phyloP scores from a whole-genome alignment of 2,329 filamentous ascomycete species.

The Penicillium sp. region DNA sequence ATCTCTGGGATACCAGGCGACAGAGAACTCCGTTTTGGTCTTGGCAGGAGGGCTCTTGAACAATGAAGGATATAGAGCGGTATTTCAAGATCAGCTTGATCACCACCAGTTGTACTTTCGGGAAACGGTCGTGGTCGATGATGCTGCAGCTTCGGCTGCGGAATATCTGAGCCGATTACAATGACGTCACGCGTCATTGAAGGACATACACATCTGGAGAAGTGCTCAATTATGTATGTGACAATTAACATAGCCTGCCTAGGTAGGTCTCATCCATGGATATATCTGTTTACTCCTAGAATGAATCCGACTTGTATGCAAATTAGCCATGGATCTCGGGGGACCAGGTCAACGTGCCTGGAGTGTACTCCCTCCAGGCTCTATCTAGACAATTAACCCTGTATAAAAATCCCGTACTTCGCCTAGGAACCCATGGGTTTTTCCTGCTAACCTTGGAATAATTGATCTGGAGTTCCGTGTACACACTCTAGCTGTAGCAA shows the following conservation, averaged over 20 bases:
- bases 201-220: too few species aligned
- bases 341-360: too few species aligned
- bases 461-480: background rate
- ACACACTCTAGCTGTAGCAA: background rate
- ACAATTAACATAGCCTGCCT: background rate
- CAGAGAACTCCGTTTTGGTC: conserved; percentile 15
- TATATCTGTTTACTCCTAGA: too few species aligned
- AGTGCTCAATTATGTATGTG: background rate
- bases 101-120: conserved; percentile 9
- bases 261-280: too few species aligned
- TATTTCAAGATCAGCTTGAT: conserved; percentile 7
- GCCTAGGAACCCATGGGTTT: too few species aligned
- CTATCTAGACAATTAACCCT: too few species aligned
- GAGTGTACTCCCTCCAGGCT: too few species aligned
- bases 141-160: conserved; percentile 13
- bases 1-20: conserved; percentile 9
- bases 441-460: too few species aligned
- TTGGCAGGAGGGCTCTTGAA: conserved; percentile 26
- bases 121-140: conserved; percentile 11
- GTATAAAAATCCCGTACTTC: too few species aligned
- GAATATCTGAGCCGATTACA: background rate
- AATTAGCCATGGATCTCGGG: too few species aligned
- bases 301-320: too few species aligned
- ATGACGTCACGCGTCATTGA: background rate
- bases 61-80: conserved; percentile 15